Evolutionary conservation across 202 grass and related monocot genomes (phyloP), one percentile per base, ranked within the genome.

Genomic region (Dendrocalamus latiflorus): DNA sequence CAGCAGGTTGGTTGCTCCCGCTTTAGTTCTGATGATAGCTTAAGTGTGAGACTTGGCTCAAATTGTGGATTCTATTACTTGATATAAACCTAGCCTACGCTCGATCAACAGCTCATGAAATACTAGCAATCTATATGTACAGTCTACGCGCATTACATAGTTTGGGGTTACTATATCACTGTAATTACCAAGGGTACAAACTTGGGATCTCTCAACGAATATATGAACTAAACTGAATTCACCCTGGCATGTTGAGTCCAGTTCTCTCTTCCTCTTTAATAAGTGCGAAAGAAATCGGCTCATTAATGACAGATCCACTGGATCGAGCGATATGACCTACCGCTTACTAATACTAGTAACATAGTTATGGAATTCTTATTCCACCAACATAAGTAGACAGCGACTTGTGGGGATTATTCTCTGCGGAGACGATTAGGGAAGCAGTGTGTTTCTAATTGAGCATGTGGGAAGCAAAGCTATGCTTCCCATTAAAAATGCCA

Each of bases 361-460:
- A n/a, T n/a, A n/a, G n/a, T n/a, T 55, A 15, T 4, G n/a, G 25
- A 12, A 61, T 30, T 75, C 41, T 1, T 6, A 67, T 81, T 59
- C 78, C 30, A 60, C 56, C 54, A 62, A 33, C 51, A 30, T 21
- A 59, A 6, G 60, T 5, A 69, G 26, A 80, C 30, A 83, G 41
- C 30, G 33, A 68, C 43, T 68, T 22, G 75, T 88, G 75, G 81
- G 81, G 86, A 75, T 88, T 84, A 75, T 84, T 88, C 81, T 25
- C 42, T 8, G 18, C 8, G 60, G 75, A 17, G 14, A 79, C 61
- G 68, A 62, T 84, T 53, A 75, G 76, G 81, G 81, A 50, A 68
- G 81, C 87, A 80, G 10, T 2, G 13, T n/a, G 61, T 74, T 37
- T 21, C 38, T 58, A 42, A 53, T 8, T 41, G 77, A 38, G 39